Percentiles rank a stretch among this genome's conserved stretches.
Conservation (phyloP, 1,139 yeast species). For the Debaryomycetaceae sp. region DNA sequence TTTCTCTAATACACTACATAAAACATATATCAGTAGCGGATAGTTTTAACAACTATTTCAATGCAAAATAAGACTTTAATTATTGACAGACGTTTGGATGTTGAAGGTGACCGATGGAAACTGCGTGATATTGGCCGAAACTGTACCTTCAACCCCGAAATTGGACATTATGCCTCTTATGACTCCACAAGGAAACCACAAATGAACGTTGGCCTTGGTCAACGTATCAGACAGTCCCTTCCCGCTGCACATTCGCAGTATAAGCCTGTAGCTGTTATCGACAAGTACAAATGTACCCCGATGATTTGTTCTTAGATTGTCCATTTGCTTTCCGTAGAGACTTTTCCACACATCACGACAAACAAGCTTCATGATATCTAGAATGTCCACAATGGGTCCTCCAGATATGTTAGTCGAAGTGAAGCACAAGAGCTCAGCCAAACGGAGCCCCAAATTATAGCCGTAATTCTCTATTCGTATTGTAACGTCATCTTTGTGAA, state of each 20-base stretch:
- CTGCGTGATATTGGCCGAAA: slow-evolving; percentile 62
- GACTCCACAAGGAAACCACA: slow-evolving; percentile 82
- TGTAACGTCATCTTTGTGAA: slow-evolving; percentile 51
- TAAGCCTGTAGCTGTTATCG: slow-evolving; percentile 59
- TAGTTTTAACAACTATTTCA: not conserved
- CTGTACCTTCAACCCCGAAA: slow-evolving; percentile 65
- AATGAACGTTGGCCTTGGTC: slow-evolving; percentile 48
- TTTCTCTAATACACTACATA: not conserved
- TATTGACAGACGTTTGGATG: slow-evolving; percentile 55
- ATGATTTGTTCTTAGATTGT: slow-evolving; percentile 87
- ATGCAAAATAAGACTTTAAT: slow-evolving; percentile 7
- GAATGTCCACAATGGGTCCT: slow-evolving; percentile 51
- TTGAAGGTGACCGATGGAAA: slow-evolving; percentile 71
- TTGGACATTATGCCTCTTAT: slow-evolving; percentile 75
- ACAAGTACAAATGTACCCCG: slow-evolving; percentile 79
- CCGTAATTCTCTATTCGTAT: slow-evolving; percentile 69
- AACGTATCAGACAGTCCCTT: slow-evolving; percentile 46
- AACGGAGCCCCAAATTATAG: slow-evolving; percentile 66
- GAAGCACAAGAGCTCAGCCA: slow-evolving; percentile 70
- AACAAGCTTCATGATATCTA: slow-evolving; percentile 85
- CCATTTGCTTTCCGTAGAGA: slow-evolving; percentile 82
- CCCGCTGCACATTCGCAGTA: slow-evolving; percentile 53
- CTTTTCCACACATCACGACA: slow-evolving; percentile 90
- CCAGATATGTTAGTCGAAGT: slow-evolving; percentile 31
- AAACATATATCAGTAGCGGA: not conserved